These are phyloP conservation scores for Penicillium antarcticum DNA, from an alignment of 495 filamentous ascomycete genomes.

Conservation along the genomic window DNA sequence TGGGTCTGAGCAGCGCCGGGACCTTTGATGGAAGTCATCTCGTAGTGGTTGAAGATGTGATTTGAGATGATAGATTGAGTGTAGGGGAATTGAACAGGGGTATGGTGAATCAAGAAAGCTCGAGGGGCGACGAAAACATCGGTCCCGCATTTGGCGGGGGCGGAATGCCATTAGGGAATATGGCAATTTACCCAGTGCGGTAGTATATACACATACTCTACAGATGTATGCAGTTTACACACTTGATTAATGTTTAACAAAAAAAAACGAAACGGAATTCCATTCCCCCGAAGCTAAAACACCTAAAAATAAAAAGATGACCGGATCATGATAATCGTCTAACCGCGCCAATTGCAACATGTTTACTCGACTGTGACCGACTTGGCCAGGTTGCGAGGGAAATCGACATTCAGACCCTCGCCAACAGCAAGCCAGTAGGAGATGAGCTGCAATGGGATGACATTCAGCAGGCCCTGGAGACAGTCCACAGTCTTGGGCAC, in stretches of 20 bases:
- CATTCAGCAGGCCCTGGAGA: constrained; percentile 93
- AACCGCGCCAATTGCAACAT: constrained; percentile 7
- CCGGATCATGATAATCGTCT: constrained; percentile 27
- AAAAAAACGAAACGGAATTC: constrained; percentile 7
- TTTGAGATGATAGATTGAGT: not conserved
- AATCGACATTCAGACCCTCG: constrained; percentile 95
- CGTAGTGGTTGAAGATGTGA: not conserved
- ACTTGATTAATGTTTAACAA: not conserved
- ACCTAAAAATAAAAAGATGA: constrained; percentile 25
- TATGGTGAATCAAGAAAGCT: not conserved
- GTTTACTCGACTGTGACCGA: constrained; percentile 95
- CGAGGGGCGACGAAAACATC: constrained; percentile 18
- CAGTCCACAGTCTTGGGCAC: constrained; percentile 93
- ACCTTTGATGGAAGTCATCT: constrained; percentile 53
- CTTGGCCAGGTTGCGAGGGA: constrained; percentile 97
- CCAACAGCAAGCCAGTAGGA: constrained; percentile 97
- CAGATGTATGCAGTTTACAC: no score
- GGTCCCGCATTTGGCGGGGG: constrained; percentile 22
- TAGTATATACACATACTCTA: no score
- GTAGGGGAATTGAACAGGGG: not conserved
- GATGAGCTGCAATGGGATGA: constrained; percentile 95
- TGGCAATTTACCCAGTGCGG: constrained; percentile 9
- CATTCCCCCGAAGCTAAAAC: constrained; percentile 20
- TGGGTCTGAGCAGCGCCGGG: constrained; percentile 51
- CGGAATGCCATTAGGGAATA: constrained; percentile 20